Percentiles rank a stretch among this genome's conserved stretches.
These are phyloP conservation scores for Phaseolus coccineus DNA, from an alignment of 331 rosid genomes.

Conservation along the genomic window DNA sequence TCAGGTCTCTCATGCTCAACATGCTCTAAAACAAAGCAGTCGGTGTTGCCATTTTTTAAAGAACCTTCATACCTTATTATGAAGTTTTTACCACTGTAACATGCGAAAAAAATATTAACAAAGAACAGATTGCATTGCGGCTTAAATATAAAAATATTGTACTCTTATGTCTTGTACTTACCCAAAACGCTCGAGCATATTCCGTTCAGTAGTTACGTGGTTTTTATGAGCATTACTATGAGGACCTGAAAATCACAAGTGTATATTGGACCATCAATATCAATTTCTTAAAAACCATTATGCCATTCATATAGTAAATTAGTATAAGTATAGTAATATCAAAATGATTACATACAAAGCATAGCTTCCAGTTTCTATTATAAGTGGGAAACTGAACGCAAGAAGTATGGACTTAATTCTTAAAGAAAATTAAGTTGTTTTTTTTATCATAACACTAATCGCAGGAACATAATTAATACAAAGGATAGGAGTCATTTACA, in stretches of 20 bases:
- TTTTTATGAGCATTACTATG: slow-evolving; percentile 65
- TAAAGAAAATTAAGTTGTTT: neutral
- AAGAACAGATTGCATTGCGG: neutral
- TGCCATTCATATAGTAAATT: neutral
- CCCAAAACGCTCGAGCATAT: slow-evolving; percentile 85
- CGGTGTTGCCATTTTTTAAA: slow-evolving; percentile 54
- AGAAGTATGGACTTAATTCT: neutral
- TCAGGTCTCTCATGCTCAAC: slow-evolving; percentile 84
- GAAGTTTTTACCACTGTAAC: slow-evolving; percentile 67
- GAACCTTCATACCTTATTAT: slow-evolving; percentile 68
- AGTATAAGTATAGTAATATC: neutral
- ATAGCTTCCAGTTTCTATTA: neutral
- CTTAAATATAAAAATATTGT: neutral
- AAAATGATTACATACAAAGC: slow-evolving; percentile 11
- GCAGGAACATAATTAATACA: slow-evolving; percentile 17
- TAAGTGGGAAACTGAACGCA: slow-evolving; percentile 17
- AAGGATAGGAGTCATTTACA: slow-evolving; percentile 51
- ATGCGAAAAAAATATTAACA: slow-evolving; percentile 23
- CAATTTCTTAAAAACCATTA: slow-evolving; percentile 13
- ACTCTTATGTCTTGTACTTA: slow-evolving; percentile 41
- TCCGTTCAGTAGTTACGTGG: slow-evolving; percentile 67
- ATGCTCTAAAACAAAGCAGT: slow-evolving; percentile 78
- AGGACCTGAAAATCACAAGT: slow-evolving; percentile 63
- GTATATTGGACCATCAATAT: slow-evolving; percentile 18
- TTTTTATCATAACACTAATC: neutral